Conservation (phyloP, 2,329 filamentous ascomycete species). For the Aspergillus flavus region DNA sequence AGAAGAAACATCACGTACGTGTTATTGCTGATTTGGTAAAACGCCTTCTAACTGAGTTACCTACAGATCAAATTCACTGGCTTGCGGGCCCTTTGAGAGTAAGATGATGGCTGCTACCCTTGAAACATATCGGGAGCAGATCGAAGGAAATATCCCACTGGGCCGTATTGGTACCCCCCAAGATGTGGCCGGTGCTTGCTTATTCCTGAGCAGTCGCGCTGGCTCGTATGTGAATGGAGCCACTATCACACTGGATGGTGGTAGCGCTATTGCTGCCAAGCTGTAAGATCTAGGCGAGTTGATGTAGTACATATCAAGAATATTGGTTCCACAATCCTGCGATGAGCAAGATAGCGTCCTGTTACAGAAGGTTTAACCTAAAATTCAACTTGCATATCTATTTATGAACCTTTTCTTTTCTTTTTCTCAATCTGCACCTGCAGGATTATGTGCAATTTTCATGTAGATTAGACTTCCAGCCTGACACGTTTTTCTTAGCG, state of each 20-base stretch:
- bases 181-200: slow-evolving; percentile 71
- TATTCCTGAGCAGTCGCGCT: slow-evolving; percentile 69
- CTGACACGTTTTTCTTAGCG: neutral
- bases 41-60: slow-evolving; percentile 4
- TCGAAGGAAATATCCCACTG: slow-evolving; percentile 63
- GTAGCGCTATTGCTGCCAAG: slow-evolving; percentile 46
- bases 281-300: slow-evolving; percentile 29
- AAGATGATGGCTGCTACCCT: slow-evolving; percentile 60
- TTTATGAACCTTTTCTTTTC: neutral
- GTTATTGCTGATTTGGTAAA: slow-evolving; percentile 7
- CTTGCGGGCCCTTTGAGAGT: slow-evolving; percentile 66
- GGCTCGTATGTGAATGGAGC: slow-evolving; percentile 69
- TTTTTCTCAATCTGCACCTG: neutral
- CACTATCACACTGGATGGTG: slow-evolving; percentile 65
- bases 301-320: neutral
- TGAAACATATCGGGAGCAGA: slow-evolving; percentile 51
- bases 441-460: neutral
- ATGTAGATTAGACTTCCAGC: neutral
- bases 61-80: slow-evolving; percentile 64
- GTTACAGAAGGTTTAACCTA: neutral
- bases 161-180: slow-evolving; percentile 67
- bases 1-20: slow-evolving; percentile 57
- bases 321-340: neutral
- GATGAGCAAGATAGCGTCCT: neutral
- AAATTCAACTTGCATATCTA: neutral